Evolutionary conservation across 345 rosid genomes (phyloP), one percentile per base, ranked within the genome.

Genomic region (Psidium friedrichsthalianum): DNA sequence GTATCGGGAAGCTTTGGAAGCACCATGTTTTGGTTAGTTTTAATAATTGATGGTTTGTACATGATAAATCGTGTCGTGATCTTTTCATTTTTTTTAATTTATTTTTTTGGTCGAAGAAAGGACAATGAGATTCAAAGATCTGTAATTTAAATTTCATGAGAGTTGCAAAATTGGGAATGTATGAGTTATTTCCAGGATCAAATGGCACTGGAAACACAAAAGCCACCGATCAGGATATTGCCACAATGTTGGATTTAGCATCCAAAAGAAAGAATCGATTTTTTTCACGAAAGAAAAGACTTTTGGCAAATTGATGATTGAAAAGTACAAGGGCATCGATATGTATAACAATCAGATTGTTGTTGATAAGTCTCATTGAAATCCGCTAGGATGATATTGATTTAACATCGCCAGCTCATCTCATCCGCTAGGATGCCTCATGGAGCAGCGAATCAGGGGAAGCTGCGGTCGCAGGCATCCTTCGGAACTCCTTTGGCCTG

Each of bases 281-380:
- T n/a, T n/a, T n/a, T n/a, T n/a, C n/a, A n/a, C n/a, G n/a, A n/a
- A n/a, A n/a, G 36, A 36, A 21, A 32, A 36, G 10, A 32, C 32
- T 56, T 24, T 51, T 10, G 55, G 27, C 5, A 15, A 54, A 20
- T 24, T 0, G 3, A 25, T 25, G 25, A 11, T 59, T 58, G 5
- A 25, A 15, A 52, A 55, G 2, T n/a, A 2, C 2, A 24, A 82
- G 24, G 91, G 98, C 98, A 88, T 95, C 99, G 92, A 98, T 94
- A 98, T 93, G 98, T 97, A 96, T 94, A 95, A 97, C 99, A 96
- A 88, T 95, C 95, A 94, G 98, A 93, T 95, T 95, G 92, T 89
- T 69, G 99, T 90, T 85, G 56, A 74, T 24, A 82, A 83, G 89
- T 88, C 98, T 94, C 95, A 92, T 94, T 95, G 98, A 96, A 95